Evolutionary conservation across 441 rosid genomes (phyloP).

Genomic region (Adansonia rubrostipa): DNA sequence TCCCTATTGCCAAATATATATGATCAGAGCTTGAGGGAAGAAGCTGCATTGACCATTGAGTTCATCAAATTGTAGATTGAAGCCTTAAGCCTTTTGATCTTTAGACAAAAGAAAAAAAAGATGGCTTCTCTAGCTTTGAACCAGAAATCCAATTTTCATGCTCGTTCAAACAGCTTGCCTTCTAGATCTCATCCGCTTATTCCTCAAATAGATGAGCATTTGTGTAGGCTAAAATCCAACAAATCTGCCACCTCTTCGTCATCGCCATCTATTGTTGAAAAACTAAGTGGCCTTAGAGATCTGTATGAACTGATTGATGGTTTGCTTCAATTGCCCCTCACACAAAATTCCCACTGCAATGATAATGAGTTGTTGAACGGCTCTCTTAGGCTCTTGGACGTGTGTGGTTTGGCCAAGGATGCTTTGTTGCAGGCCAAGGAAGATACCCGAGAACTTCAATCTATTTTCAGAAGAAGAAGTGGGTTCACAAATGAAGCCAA

Average conservation of each 20-base stretch:
- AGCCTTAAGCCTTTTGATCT: not conserved
- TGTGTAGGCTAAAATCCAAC: conserved; percentile 37
- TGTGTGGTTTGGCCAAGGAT: conserved; percentile 41
- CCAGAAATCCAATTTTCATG: conserved; percentile 27
- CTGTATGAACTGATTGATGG: conserved; percentile 42
- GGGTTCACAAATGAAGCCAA: conserved; percentile 28
- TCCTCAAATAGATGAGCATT: conserved; percentile 41
- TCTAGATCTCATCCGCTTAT: conserved; percentile 43
- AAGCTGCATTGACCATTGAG: not conserved
- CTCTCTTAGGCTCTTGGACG: conserved; percentile 50
- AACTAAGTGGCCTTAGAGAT: conserved; percentile 37
- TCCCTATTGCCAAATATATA: conserved; percentile 1
- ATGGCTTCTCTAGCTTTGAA: conserved; percentile 31
- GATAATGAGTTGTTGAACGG: conserved; percentile 44
- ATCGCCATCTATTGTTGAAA: conserved; percentile 24
- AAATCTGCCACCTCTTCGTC: conserved; percentile 36
- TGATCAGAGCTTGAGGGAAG: not conserved
- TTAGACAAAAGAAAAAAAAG: not conserved
- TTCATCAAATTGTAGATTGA: not conserved
- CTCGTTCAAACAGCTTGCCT: conserved; percentile 54
- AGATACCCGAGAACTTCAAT: conserved; percentile 42
- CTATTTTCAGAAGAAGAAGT: conserved; percentile 39
- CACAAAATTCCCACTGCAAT: conserved; percentile 26
- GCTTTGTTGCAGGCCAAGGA: conserved; percentile 42
- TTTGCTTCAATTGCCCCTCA: conserved; percentile 38